Evolutionary conservation across 2,329 filamentous ascomycete species (phyloP).

Genomic region (Zasmidium citrigriseum): DNA sequence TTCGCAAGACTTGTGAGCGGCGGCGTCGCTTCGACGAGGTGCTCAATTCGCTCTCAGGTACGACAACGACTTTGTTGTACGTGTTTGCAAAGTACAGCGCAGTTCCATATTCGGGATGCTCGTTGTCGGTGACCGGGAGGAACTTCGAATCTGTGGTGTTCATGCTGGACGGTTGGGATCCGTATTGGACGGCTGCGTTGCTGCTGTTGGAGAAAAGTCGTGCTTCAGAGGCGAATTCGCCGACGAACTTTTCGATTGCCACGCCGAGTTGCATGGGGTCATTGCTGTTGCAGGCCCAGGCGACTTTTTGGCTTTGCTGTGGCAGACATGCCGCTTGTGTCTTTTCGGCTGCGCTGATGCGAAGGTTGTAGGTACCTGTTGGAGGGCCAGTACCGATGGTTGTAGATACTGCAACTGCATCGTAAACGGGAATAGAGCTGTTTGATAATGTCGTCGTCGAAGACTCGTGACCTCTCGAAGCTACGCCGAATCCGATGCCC

Average conservation of each 20-base stretch:
- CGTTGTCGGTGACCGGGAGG: slow-evolving; percentile 21
- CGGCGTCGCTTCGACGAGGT: background rate
- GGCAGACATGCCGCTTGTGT: slow-evolving; percentile 58
- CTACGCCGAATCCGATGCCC: too few species aligned
- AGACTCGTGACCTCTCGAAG: too few species aligned
- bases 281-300: slow-evolving; percentile 68
- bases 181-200: slow-evolving; percentile 50
- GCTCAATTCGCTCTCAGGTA: background rate
- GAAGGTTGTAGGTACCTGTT: background rate
- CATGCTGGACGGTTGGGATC: slow-evolving; percentile 55
- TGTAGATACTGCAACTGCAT: background rate
- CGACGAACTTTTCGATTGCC: too few species aligned
- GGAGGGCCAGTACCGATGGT: background rate
- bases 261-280: slow-evolving; percentile 19
- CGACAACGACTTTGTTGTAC: background rate
- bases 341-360: slow-evolving; percentile 33
- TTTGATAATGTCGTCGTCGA: too few species aligned
- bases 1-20: too few species aligned
- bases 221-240: too few species aligned
- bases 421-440: too few species aligned
- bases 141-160: slow-evolving; percentile 45
- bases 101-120: background rate
- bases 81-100: background rate
- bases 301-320: slow-evolving; percentile 53
- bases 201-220: slow-evolving; percentile 10